These are phyloP conservation scores for Phytophthora rubi DNA, from an alignment of 352 stramenopile genomes.

Conservation along the genomic window DNA sequence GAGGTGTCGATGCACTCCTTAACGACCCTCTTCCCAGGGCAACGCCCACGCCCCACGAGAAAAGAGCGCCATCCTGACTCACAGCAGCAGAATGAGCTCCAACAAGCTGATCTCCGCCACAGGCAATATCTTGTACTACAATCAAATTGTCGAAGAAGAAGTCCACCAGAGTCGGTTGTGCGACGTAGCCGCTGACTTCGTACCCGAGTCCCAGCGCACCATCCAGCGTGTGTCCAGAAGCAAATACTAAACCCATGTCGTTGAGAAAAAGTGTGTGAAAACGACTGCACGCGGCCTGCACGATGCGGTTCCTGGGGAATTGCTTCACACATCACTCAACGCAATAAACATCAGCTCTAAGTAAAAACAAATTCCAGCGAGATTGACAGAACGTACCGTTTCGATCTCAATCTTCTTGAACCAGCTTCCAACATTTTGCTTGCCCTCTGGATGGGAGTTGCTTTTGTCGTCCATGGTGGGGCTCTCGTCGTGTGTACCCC, in stretches of 20 bases:
- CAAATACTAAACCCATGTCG: constrained; percentile 70
- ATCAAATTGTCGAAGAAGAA: constrained; percentile 65
- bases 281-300: constrained; percentile 63
- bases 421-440: not conserved
- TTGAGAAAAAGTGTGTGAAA: constrained; percentile 71
- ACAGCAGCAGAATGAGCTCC: constrained; percentile 78
- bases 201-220: constrained; percentile 56
- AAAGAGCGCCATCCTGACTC: constrained; percentile 59
- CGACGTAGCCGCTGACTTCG: constrained; percentile 29
- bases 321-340: constrained; percentile 24
- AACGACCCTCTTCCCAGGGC: constrained; percentile 53
- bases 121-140: constrained; percentile 47
- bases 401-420: constrained; percentile 39
- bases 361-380: not conserved
- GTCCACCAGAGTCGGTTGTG: constrained; percentile 45
- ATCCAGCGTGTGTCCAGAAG: constrained; percentile 56
- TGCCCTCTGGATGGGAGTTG: not conserved
- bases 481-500: constrained; percentile 20
- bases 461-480: constrained; percentile 6
- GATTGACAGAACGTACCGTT: constrained; percentile 35
- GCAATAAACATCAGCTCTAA: not conserved
- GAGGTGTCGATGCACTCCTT: constrained; percentile 44
- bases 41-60: constrained; percentile 77
- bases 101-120: constrained; percentile 59
- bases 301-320: constrained; percentile 63